Percentiles rank a stretch among this genome's conserved stretches.
Conservation (phyloP, 345 rosid genomes). For the Linum tenue region DNA sequence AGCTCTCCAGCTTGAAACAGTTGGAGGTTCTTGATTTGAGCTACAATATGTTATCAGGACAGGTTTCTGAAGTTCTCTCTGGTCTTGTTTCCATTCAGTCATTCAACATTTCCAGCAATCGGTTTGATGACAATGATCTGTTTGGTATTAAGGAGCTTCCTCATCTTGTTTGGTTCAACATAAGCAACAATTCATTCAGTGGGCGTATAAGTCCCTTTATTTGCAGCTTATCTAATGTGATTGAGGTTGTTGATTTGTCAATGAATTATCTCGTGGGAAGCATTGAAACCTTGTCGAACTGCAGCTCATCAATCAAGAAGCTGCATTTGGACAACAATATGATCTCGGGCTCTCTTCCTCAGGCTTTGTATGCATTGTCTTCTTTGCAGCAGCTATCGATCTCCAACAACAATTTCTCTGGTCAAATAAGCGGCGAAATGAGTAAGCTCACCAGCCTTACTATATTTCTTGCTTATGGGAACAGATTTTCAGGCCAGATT, state of each 20-base stretch:
- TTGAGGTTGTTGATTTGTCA: constrained; percentile 65
- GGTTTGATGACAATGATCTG: constrained; percentile 39
- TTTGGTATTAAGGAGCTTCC: constrained; percentile 35
- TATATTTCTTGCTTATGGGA: constrained; percentile 43
- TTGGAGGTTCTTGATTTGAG: constrained; percentile 85
- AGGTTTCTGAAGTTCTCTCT: constrained; percentile 40
- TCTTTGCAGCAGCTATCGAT: constrained; percentile 53
- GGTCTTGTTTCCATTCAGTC: constrained; percentile 45
- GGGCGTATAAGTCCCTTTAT: constrained; percentile 39
- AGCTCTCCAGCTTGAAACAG: constrained; percentile 51
- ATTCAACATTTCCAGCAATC: constrained; percentile 65
- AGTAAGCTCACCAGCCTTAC: constrained; percentile 67
- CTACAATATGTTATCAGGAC: constrained; percentile 58
- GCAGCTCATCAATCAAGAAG: constrained; percentile 44
- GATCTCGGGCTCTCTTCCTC: constrained; percentile 53
- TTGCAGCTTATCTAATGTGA: constrained; percentile 39
- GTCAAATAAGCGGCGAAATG: constrained; percentile 43
- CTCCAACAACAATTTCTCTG: constrained; percentile 56
- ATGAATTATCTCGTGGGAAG: constrained; percentile 52
- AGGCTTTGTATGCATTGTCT: constrained; percentile 36
- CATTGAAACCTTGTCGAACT: constrained; percentile 45
- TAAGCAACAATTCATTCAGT: constrained; percentile 66
- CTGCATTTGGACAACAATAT: constrained; percentile 47
- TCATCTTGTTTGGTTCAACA: constrained; percentile 49
- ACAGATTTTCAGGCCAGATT: constrained; percentile 49